Evolutionary conservation across 768 basidiomycete species (phyloP).

Genomic region (Kwoniella dendrophila): DNA sequence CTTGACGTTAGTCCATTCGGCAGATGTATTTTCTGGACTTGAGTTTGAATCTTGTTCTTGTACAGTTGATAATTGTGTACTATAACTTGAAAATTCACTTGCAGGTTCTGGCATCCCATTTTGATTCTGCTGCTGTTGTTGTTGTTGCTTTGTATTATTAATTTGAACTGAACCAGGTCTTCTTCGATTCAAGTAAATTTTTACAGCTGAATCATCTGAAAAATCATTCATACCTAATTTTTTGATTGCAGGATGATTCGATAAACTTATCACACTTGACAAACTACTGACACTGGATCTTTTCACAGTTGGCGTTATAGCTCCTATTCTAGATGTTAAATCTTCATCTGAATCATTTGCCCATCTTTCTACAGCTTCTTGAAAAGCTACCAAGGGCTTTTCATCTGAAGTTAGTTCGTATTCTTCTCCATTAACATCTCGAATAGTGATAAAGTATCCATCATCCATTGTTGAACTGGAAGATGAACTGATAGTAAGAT

Average conservation of each 20-base stretch:
- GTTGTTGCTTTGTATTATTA: too few relatives aligned
- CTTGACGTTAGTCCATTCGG: constrained; percentile 6
- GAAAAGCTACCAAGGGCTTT: constrained; percentile 85
- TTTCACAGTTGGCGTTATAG: constrained; percentile 68
- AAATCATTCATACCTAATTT: constrained; percentile 96
- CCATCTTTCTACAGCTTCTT: constrained; percentile 66
- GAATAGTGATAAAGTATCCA: constrained; percentile 89
- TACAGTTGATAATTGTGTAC: constrained; percentile 49
- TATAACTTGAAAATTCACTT: constrained; percentile 47
- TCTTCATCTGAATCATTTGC: constrained; percentile 61
- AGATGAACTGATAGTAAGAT: constrained; percentile 59
- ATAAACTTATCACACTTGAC: constrained; percentile 85
- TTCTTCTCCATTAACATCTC: constrained; percentile 86
- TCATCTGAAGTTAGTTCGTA: constrained; percentile 67
- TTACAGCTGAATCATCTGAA: constrained; percentile 93
- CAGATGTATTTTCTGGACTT: constrained; percentile 58
- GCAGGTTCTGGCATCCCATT: constrained; percentile 30
- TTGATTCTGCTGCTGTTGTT: too few relatives aligned
- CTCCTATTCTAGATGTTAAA: constrained; percentile 11
- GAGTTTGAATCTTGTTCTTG: constrained; percentile 47
- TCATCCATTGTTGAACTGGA: constrained; percentile 61
- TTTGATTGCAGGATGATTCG: constrained; percentile 92
- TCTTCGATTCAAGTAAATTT: constrained; percentile 86
- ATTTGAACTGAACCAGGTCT: constrained; percentile 29
- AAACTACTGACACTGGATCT: constrained; percentile 91